Evolutionary conservation across 306 rosid species (phyloP).

Genomic region (Rosa chinensis): DNA sequence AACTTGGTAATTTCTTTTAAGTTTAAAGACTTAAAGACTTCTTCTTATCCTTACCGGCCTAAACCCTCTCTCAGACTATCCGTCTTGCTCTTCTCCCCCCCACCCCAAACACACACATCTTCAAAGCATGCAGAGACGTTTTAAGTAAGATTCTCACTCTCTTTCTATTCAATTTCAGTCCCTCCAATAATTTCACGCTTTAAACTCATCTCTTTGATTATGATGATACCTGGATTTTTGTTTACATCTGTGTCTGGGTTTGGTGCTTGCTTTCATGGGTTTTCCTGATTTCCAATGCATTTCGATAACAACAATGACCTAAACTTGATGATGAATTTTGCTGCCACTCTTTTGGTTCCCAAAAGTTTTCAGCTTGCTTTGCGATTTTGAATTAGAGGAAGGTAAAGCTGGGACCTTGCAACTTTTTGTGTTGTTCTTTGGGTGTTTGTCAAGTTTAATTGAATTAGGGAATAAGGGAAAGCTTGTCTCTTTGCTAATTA

Average conservation of each 20-base stretch:
- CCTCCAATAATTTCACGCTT: background rate
- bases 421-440: background rate
- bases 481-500: background rate
- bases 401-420: background rate
- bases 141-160: background rate
- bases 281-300: background rate
- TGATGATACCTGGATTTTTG: background rate
- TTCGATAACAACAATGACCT: background rate
- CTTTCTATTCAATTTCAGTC: background rate
- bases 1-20: too few species aligned
- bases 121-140: background rate
- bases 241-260: background rate
- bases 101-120: background rate
- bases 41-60: constrained; percentile 3
- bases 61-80: background rate
- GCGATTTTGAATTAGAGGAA: background rate
- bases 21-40: background rate
- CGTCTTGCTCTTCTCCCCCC: background rate
- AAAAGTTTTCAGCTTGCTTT: background rate
- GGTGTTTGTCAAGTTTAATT: background rate
- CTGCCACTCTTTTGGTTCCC: too few species aligned
- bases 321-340: background rate
- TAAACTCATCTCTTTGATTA: background rate
- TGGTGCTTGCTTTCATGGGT: background rate
- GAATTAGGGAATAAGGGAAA: background rate